Evolutionary conservation across 768 basidiomycete genomes (phyloP).

Genomic region (Mycena filopes): DNA sequence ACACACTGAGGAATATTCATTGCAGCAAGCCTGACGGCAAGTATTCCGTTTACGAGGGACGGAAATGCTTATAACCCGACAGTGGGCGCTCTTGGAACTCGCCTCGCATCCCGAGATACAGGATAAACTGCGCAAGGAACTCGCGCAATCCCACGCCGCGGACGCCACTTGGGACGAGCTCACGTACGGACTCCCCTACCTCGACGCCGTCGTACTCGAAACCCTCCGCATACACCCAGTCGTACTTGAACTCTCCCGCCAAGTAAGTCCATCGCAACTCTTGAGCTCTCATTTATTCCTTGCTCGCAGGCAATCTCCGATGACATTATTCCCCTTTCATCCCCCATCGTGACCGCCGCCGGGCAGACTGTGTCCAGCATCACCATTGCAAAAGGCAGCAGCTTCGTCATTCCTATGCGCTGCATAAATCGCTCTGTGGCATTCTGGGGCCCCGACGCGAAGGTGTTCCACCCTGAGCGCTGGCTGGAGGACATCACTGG

Average conservation of each 20-base stretch:
- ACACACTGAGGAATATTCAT: too few relatives aligned
- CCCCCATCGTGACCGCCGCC: constrained; percentile 41
- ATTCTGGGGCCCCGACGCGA: constrained; percentile 59
- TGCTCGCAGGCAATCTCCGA: constrained; percentile 47
- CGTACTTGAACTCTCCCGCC: constrained; percentile 40
- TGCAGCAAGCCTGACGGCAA: constrained; percentile 40
- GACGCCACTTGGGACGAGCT: constrained; percentile 56
- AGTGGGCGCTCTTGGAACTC: constrained; percentile 53
- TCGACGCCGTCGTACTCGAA: constrained; percentile 55
- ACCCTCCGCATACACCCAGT: constrained; percentile 51
- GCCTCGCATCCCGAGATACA: constrained; percentile 44
- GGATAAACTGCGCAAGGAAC: constrained; percentile 44
- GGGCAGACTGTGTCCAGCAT: constrained; percentile 45
- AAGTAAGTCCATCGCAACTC: constrained; percentile 37
- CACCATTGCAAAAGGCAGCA: constrained; percentile 50
- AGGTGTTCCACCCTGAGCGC: constrained; percentile 54
- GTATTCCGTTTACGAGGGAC: background rate
- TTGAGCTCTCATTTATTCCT: too few relatives aligned
- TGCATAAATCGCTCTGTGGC: constrained; percentile 51
- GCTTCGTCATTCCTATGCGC: constrained; percentile 49
- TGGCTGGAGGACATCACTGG: constrained; percentile 47
- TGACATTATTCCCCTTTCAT: constrained; percentile 49
- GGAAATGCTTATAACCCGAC: background rate
- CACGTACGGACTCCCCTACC: constrained; percentile 45
- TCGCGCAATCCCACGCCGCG: constrained; percentile 29